phyloP scores from a whole-genome alignment of 1,284 basidiomycete species.

The Leucoagaricus sp. region DNA sequence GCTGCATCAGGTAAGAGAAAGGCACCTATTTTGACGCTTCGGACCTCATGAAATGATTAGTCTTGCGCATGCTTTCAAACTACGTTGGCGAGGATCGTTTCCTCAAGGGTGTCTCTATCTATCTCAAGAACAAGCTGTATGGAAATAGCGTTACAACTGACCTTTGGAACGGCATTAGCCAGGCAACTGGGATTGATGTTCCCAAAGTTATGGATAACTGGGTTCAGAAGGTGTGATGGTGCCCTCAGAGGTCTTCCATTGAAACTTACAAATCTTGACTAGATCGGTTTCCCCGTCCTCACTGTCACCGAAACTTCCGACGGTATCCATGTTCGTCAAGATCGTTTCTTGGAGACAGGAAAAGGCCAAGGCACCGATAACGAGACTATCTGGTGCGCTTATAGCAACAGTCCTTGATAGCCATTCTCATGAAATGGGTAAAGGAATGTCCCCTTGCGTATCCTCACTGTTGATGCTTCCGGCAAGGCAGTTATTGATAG shows the following conservation, averaged over 20 bases:
- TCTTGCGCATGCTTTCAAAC: constrained; percentile 90
- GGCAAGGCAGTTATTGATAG: constrained; percentile 69
- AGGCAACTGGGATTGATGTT: constrained; percentile 77
- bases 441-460: constrained; percentile 81
- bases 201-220: constrained; percentile 89
- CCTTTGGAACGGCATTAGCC: constrained; percentile 87
- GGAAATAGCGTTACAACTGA: constrained; percentile 86
- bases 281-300: constrained; percentile 88
- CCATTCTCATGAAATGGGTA: constrained; percentile 3
- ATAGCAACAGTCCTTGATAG: constrained; percentile 16
- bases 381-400: constrained; percentile 82
- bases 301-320: constrained; percentile 79
- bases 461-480: constrained; percentile 63
- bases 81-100: constrained; percentile 91
- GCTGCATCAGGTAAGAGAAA: constrained; percentile 67
- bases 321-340: constrained; percentile 81
- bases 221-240: constrained; percentile 71
- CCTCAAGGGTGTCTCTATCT: constrained; percentile 86
- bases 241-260: background rate
- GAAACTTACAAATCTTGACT: constrained; percentile 1
- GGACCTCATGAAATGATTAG: constrained; percentile 35
- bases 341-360: constrained; percentile 91
- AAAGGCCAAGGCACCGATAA: constrained; percentile 82
- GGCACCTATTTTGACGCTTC: constrained; percentile 2
- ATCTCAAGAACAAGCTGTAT: constrained; percentile 84